Conservation (phyloP, 176 grass and related monocot species). For the Poa pratensis region DNA sequence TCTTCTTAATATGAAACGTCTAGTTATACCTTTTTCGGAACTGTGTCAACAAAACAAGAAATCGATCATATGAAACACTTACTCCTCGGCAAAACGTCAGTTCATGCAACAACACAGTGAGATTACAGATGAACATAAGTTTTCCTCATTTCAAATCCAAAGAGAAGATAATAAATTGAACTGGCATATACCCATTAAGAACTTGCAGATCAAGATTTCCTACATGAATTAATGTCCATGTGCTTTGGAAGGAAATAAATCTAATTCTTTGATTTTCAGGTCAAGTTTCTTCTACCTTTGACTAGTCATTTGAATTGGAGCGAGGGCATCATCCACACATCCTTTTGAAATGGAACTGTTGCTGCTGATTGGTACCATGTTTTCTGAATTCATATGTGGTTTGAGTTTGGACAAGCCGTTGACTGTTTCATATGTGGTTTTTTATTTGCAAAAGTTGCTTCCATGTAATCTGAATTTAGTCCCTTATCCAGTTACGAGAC, state of each 20-base stretch:
- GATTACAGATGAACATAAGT: neutral
- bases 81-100: neutral
- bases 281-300: neutral
- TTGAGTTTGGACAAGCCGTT: neutral
- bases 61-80: constrained; percentile 1
- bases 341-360: neutral
- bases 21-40: neutral
- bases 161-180: neutral
- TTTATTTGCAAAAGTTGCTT: neutral
- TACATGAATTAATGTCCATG: neutral
- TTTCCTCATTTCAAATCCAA: neutral
- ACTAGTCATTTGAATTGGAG: neutral
- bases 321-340: neutral
- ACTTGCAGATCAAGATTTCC: too few species aligned
- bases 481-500: neutral
- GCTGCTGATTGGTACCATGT: neutral
- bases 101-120: neutral
- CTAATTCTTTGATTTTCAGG: constrained; percentile 25
- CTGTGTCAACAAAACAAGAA: neutral
- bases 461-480: constrained; percentile 5
- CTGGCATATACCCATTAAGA: too few species aligned
- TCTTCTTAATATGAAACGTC: too few species aligned
- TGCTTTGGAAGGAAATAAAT: constrained; percentile 22
- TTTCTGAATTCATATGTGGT: neutral
- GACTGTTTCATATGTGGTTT: too few species aligned